These are phyloP conservation scores for Pseudognaphalium luteoalbum DNA, from an alignment of 129 eudicot genomes.

Conservation along the genomic window DNA sequence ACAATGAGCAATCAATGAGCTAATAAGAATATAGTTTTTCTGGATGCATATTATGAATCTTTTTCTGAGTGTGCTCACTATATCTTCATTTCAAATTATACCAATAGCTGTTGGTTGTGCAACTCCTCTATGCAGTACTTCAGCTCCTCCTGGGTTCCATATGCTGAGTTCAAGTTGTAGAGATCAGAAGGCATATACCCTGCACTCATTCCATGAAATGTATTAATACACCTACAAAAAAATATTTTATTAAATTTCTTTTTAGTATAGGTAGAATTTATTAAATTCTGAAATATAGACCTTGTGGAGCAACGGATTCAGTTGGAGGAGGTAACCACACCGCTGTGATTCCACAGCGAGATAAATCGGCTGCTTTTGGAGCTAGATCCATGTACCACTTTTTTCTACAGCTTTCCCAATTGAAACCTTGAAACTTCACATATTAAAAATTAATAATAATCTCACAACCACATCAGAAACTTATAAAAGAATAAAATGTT, in stretches of 20 bases:
- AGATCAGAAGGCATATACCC: constrained; percentile 81
- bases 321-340: constrained; percentile 83
- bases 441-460: neutral
- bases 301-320: constrained; percentile 76
- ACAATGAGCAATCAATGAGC: neutral
- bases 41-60: neutral
- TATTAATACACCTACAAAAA: neutral
- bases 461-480: constrained; percentile 15
- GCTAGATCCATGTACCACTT: constrained; percentile 66
- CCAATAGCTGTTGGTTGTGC: constrained; percentile 64
- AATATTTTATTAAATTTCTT: neutral
- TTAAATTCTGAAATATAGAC: constrained; percentile 28
- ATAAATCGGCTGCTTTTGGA: constrained; percentile 65
- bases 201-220: constrained; percentile 31
- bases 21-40: neutral
- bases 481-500: neutral
- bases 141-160: constrained; percentile 63
- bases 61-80: neutral
- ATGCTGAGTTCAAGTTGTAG: constrained; percentile 66
- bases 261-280: neutral
- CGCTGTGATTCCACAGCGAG: constrained; percentile 64
- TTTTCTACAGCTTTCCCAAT: constrained; percentile 73
- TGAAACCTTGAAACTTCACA: constrained; percentile 69
- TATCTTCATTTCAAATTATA: constrained; percentile 26
- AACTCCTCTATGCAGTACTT: constrained; percentile 62